These are phyloP conservation scores for Pichia kudriavzevii DNA, from an alignment of 1,139 yeast genomes.

Conservation along the genomic window DNA sequence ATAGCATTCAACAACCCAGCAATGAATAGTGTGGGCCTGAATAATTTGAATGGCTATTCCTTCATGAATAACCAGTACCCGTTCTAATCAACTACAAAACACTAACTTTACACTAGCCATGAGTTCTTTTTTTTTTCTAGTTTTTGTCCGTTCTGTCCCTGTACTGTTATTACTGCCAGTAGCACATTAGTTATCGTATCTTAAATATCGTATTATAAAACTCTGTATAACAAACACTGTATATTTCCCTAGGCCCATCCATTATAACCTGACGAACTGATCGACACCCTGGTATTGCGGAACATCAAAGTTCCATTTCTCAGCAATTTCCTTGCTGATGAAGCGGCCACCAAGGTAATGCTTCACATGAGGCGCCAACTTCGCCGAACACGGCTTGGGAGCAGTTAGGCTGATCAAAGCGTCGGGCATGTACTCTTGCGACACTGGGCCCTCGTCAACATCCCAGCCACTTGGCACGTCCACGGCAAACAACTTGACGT, in stretches of 20 bases:
- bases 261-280: constrained; percentile 33
- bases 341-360: constrained; percentile 93
- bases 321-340: constrained; percentile 56
- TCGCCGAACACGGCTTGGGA: constrained; percentile 77
- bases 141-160: neutral
- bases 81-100: constrained; percentile 3
- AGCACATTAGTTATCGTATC: no score
- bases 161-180: no score
- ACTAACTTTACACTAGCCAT: neutral
- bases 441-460: constrained; percentile 74
- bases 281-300: constrained; percentile 49
- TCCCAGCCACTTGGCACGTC: constrained; percentile 98
- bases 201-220: no score
- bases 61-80: constrained; percentile 8
- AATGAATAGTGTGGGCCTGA: neutral
- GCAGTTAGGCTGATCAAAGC: constrained; percentile 81
- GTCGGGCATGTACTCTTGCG: constrained; percentile 41
- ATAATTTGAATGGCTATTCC: constrained; percentile 4
- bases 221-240: no score
- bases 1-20: constrained; percentile 1
- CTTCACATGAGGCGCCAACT: constrained; percentile 33
- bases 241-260: neutral
- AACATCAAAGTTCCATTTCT: constrained; percentile 60
- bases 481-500: constrained; percentile 51
- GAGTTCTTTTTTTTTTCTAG: neutral